Evolutionary conservation across 2,329 filamentous ascomycete genomes (phyloP).

Genomic region (Pseudogymnoascus pannorum): DNA sequence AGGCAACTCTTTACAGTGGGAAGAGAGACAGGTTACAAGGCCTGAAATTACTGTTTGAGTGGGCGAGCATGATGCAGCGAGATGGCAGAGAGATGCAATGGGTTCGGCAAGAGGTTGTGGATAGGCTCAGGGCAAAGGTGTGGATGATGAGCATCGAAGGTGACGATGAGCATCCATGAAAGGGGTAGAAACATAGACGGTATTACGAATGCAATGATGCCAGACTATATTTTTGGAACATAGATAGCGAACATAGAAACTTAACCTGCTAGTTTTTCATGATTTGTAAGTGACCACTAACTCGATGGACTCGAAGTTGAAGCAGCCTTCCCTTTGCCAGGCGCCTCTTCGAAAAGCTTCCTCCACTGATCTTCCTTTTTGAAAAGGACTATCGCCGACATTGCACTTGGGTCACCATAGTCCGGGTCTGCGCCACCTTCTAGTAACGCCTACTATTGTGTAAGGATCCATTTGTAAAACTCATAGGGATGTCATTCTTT

Average conservation of each 20-base stretch:
- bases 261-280: not conserved
- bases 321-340: constrained; percentile 39
- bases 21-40: constrained; percentile 54
- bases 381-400: constrained; percentile 44
- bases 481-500: not conserved
- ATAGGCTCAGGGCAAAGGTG: constrained; percentile 45
- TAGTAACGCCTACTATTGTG: constrained; percentile 31
- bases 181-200: not conserved
- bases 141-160: constrained; percentile 30
- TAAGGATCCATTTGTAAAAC: constrained; percentile 12
- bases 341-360: constrained; percentile 41
- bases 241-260: constrained; percentile 3
- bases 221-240: constrained; percentile 1
- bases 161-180: not conserved
- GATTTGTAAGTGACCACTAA: not conserved
- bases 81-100: constrained; percentile 40
- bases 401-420: constrained; percentile 41
- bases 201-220: constrained; percentile 9
- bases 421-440: constrained; percentile 49
- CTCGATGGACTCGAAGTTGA: not conserved
- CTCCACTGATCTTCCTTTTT: constrained; percentile 46
- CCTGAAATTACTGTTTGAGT: constrained; percentile 56
- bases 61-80: constrained; percentile 46
- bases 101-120: constrained; percentile 49
- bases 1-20: constrained; percentile 37